Evolutionary conservation across 768 basidiomycete species (phyloP).

Genomic region (Boletus reticulatus): DNA sequence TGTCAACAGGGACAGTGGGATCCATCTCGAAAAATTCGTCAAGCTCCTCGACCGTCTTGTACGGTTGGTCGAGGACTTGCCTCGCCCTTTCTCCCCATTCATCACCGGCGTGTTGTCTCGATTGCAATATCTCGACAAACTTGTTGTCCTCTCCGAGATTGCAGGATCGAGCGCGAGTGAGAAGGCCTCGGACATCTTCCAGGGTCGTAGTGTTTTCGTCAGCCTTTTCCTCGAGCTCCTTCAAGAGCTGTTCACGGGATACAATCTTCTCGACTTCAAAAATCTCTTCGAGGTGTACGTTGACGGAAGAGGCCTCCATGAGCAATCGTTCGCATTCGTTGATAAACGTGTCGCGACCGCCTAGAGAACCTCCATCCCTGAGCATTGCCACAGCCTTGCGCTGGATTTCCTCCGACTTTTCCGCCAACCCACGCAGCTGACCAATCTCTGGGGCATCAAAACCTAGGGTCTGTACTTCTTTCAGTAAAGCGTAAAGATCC

Average conservation of each 20-base stretch:
- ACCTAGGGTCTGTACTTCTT: conserved; percentile 73
- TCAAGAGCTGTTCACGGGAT: conserved; percentile 71
- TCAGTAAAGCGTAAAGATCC: conserved; percentile 66
- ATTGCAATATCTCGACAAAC: conserved; percentile 60
- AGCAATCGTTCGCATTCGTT: conserved; percentile 71
- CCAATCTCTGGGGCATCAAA: conserved; percentile 82
- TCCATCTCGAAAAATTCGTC: conserved; percentile 70
- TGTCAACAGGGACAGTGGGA: conserved; percentile 66
- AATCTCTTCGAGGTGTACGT: conserved; percentile 82
- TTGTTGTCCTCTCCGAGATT: conserved; percentile 63
- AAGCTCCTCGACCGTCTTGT: conserved; percentile 75
- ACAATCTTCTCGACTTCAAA: conserved; percentile 77
- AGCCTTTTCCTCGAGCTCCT: conserved; percentile 70
- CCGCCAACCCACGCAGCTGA: conserved; percentile 49
- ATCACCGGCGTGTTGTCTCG: conserved; percentile 63
- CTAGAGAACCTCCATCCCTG: conserved; percentile 36
- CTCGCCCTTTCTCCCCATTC: conserved; percentile 78
- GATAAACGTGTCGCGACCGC: conserved; percentile 56
- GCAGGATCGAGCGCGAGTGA: conserved; percentile 68
- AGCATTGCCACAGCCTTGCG: conserved; percentile 54
- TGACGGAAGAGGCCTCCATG: conserved; percentile 68
- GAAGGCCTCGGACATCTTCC: conserved; percentile 72
- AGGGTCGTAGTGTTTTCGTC: conserved; percentile 67
- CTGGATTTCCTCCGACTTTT: conserved; percentile 65
- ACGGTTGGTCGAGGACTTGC: conserved; percentile 59